Evolutionary conservation across 768 basidiomycete species (phyloP).

Genomic region (Cantharellus anzutake): DNA sequence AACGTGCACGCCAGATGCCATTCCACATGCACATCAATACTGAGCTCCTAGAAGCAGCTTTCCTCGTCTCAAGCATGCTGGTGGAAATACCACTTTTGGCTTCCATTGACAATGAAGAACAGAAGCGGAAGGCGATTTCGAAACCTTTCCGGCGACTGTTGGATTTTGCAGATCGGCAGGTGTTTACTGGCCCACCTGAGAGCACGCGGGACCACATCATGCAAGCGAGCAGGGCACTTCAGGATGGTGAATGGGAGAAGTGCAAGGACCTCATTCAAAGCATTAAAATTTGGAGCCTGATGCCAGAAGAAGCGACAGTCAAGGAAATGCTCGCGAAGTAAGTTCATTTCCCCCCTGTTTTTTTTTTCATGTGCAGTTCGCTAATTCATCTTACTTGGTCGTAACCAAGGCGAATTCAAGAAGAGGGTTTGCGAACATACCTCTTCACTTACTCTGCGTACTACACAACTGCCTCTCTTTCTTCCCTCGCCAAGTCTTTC

Average conservation of each 20-base stretch:
- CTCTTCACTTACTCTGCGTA: conserved; percentile 94
- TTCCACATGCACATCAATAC: conserved; percentile 99
- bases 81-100: conserved; percentile 92
- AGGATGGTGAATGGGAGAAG: conserved; percentile 93
- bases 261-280: conserved; percentile 83
- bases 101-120: conserved; percentile 85
- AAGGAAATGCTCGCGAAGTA: conserved; percentile 93
- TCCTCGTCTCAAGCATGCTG: conserved; percentile 96
- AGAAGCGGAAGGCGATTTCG: conserved; percentile 83
- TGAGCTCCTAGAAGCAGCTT: conserved; percentile 90
- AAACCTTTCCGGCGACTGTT: conserved; percentile 89
- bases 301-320: conserved; percentile 68
- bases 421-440: conserved; percentile 91
- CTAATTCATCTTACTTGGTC: conserved; percentile 4
- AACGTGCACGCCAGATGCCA: conserved; percentile 86
- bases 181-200: conserved; percentile 97
- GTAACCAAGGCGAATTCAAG: conserved; percentile 70
- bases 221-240: conserved; percentile 93
- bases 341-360: conserved; percentile 13
- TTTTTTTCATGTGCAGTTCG: neutral
- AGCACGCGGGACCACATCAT: conserved; percentile 97
- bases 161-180: conserved; percentile 93
- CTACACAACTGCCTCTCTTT: conserved; percentile 80
- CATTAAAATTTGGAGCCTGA: conserved; percentile 95
- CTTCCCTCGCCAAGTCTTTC: conserved; percentile 75